Evolutionary conservation across 2,329 filamentous ascomycete species (phyloP).

Genomic region (Alternaria incomplexa): DNA sequence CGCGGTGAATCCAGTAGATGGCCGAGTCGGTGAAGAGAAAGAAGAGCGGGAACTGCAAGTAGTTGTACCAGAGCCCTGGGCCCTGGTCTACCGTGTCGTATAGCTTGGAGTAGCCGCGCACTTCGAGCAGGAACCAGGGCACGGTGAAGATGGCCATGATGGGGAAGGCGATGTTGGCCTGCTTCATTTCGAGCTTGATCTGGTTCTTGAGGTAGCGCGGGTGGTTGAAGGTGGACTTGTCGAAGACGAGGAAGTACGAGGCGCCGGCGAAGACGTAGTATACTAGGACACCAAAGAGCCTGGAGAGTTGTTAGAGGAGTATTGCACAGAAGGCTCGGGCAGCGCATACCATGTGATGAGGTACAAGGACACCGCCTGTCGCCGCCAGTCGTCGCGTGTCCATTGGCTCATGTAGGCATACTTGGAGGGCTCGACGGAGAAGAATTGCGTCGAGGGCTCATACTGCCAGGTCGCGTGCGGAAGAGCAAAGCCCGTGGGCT

Average conservation of each 20-base stretch:
- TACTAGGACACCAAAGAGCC: slow-evolving; percentile 81
- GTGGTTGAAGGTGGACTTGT: slow-evolving; percentile 86
- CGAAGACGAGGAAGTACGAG: slow-evolving; percentile 89
- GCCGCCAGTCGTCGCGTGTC: slow-evolving; percentile 76
- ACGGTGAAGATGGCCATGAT: slow-evolving; percentile 82
- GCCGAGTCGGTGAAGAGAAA: slow-evolving; percentile 85
- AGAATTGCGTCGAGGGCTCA: slow-evolving; percentile 72
- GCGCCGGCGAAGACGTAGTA: slow-evolving; percentile 86
- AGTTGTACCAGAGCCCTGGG: slow-evolving; percentile 78
- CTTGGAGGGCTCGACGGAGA: slow-evolving; percentile 72
- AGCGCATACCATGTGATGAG: slow-evolving; percentile 78
- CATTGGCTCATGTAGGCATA: slow-evolving; percentile 81
- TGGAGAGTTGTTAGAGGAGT: slow-evolving; percentile 49
- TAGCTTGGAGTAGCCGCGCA: slow-evolving; percentile 83
- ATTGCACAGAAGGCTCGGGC: neutral
- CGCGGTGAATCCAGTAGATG: slow-evolving; percentile 92
- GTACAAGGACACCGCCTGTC: slow-evolving; percentile 78
- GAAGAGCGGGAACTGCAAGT: slow-evolving; percentile 85
- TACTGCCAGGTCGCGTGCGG: slow-evolving; percentile 64
- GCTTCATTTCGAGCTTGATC: slow-evolving; percentile 81
- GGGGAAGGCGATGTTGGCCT: slow-evolving; percentile 78
- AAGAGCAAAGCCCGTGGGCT: slow-evolving; percentile 36
- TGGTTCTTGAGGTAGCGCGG: slow-evolving; percentile 97
- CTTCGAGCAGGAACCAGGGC: slow-evolving; percentile 81
- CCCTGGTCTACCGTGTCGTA: slow-evolving; percentile 81